Percentiles rank a stretch among this genome's conserved stretches.
phyloP scores from a whole-genome alignment of 768 basidiomycete genomes.

The Tylopilus subfusipes region DNA sequence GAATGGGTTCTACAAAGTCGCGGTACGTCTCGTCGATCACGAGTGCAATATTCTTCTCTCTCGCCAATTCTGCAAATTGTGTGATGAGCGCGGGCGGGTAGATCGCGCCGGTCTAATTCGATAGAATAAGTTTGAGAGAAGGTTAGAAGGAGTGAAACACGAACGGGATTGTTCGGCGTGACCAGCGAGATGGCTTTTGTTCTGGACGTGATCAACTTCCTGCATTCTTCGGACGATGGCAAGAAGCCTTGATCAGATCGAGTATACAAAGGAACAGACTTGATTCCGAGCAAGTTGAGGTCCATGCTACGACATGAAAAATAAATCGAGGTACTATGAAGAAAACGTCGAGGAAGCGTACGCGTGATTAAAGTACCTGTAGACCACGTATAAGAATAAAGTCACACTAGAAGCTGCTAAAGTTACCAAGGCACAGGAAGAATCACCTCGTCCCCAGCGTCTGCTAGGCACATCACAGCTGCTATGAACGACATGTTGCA shows the following conservation, averaged over 20 bases:
- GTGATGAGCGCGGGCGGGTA: conserved; percentile 57
- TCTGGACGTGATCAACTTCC: conserved; percentile 48
- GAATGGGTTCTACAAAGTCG: conserved; percentile 57
- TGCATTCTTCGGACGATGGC: conserved; percentile 53
- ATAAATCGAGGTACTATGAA: not conserved
- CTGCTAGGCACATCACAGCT: conserved; percentile 59
- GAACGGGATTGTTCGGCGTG: conserved; percentile 73
- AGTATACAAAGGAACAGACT: conserved; percentile 52
- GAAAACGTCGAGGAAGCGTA: conserved; percentile 21
- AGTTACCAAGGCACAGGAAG: conserved; percentile 67
- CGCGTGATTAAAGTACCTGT: conserved; percentile 67
- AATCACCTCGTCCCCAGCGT: conserved; percentile 67
- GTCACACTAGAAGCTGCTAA: not conserved
- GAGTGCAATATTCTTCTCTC: conserved; percentile 52
- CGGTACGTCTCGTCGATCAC: conserved; percentile 89
- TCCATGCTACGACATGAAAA: conserved; percentile 51
- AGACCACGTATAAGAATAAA: not conserved
- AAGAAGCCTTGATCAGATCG: conserved; percentile 50
- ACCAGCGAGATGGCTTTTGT: conserved; percentile 73
- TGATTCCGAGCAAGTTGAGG: conserved; percentile 59
- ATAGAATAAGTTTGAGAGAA: not conserved
- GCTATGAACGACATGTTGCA: conserved; percentile 73
- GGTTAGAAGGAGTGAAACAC: conserved; percentile 3
- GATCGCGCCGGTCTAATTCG: conserved; percentile 58
- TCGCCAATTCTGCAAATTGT: conserved; percentile 59